A percentile compares a stretch with the other conserved stretches of the same genome.
These are phyloP conservation scores for Zasmidium citrigriseum DNA, from an alignment of 2,329 filamentous ascomycete species.

Conservation along the genomic window DNA sequence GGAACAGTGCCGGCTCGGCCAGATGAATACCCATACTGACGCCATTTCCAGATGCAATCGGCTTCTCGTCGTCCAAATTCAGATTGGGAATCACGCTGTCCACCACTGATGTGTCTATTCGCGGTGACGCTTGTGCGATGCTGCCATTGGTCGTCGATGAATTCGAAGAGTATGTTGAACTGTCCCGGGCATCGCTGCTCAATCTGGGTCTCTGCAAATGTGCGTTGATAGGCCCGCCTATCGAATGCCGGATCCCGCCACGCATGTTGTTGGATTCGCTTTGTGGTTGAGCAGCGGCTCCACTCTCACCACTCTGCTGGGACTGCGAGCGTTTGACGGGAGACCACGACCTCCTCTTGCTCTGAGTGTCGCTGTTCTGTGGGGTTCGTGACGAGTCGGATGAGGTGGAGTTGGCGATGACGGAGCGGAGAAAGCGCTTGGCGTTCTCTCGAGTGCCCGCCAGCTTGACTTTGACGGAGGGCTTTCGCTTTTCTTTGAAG, in stretches of 20 bases:
- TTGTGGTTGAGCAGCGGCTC: constrained; percentile 9
- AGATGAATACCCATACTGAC: constrained; percentile 72
- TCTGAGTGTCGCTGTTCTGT: constrained; percentile 17
- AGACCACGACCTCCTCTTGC: constrained; percentile 35
- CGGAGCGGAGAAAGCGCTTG: constrained; percentile 51
- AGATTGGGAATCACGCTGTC: constrained; percentile 30
- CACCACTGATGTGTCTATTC: constrained; percentile 17
- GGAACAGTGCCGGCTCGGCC: constrained; percentile 77
- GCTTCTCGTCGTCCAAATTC: constrained; percentile 58
- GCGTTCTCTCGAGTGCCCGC: constrained; percentile 52
- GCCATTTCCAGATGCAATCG: constrained; percentile 76
- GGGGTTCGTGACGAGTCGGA: constrained; percentile 7
- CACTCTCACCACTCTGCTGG: constrained; percentile 21
- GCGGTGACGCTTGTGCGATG: constrained; percentile 11
- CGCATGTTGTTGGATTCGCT: constrained; percentile 39
- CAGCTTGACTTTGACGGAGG: constrained; percentile 43
- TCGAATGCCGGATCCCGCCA: constrained; percentile 40
- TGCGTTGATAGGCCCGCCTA: constrained; percentile 41
- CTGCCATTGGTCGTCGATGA: constrained; percentile 14
- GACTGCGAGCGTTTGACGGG: constrained; percentile 27
- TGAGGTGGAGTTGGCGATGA: constrained; percentile 38
- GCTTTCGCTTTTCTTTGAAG: constrained; percentile 14
- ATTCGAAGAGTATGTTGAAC: constrained; percentile 25
- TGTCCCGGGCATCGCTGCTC: constrained; percentile 41
- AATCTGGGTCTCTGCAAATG: constrained; percentile 44